Evolutionary conservation across 129 eudicot genomes (phyloP).

Genomic region (Cynara cardunculus): DNA sequence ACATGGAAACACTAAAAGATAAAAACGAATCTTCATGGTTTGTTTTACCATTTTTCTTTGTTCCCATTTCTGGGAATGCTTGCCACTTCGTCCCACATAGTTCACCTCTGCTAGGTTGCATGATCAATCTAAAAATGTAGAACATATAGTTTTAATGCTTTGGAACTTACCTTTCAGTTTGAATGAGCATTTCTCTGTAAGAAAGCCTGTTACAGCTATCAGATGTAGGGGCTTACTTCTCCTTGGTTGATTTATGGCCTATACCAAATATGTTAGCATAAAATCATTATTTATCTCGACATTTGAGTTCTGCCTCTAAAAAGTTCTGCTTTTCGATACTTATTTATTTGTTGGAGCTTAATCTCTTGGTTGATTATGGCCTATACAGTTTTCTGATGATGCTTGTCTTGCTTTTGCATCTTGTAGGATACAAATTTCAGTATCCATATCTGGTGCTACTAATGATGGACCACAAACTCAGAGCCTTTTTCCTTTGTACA

Average conservation of each 20-base stretch:
- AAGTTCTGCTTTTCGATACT: neutral
- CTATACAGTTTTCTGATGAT: slow-evolving; percentile 12
- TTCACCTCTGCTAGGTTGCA: neutral
- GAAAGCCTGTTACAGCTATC: neutral
- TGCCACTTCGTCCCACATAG: neutral
- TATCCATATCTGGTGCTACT: slow-evolving; percentile 60
- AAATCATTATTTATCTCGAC: neutral
- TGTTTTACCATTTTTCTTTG: neutral
- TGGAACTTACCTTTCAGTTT: neutral
- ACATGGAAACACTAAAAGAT: neutral
- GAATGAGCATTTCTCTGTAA: neutral
- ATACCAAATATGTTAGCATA: neutral
- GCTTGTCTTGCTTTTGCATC: slow-evolving; percentile 11
- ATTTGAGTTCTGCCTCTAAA: neutral
- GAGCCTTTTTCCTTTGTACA: slow-evolving; percentile 69
- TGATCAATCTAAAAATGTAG: neutral
- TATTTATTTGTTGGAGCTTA: neutral
- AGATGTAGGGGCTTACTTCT: neutral
- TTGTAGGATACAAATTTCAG: slow-evolving; percentile 72
- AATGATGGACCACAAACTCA: slow-evolving; percentile 49
- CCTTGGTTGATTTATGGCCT: neutral
- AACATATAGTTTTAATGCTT: neutral
- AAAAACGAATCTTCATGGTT: neutral
- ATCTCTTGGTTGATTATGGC: slow-evolving; percentile 2
- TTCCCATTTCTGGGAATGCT: neutral